These are phyloP conservation scores for Coemansia sp. DNA, from an alignment of 192 early-diverging fungal genomes.

Conservation along the genomic window DNA sequence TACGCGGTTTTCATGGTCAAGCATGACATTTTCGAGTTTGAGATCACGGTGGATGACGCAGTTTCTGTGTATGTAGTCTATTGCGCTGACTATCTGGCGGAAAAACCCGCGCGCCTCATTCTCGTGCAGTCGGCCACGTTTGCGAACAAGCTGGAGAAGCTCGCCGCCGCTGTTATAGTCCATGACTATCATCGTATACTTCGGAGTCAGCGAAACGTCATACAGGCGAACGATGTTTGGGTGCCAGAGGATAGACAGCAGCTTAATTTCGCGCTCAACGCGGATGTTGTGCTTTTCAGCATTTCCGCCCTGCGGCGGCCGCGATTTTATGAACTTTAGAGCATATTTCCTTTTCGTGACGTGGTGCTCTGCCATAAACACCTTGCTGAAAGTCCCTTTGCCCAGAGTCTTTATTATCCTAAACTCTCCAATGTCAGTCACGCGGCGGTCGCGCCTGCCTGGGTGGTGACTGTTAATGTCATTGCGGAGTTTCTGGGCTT, in stretches of 20 bases:
- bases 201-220: constrained; percentile 76
- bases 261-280: constrained; percentile 72
- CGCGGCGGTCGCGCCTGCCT: constrained; percentile 37
- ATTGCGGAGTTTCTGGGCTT: constrained; percentile 8
- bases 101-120: constrained; percentile 84
- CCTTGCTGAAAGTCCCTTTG: constrained; percentile 56
- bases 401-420: constrained; percentile 50
- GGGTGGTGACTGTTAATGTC: constrained; percentile 40
- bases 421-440: constrained; percentile 49
- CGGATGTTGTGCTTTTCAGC: constrained; percentile 71
- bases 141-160: constrained; percentile 84
- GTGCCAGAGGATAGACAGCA: constrained; percentile 85
- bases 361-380: constrained; percentile 50
- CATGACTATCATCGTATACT: constrained; percentile 83
- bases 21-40: constrained; percentile 86
- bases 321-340: constrained; percentile 65
- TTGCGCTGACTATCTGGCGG: constrained; percentile 77
- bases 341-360: constrained; percentile 58
- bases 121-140: constrained; percentile 75
- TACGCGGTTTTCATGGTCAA: constrained; percentile 67
- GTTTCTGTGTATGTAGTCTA: constrained; percentile 68
- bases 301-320: constrained; percentile 54
- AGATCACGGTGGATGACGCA: constrained; percentile 74
- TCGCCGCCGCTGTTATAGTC: constrained; percentile 85
- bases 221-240: constrained; percentile 86